Conservation (phyloP, 2,329 filamentous ascomycete genomes). For the Lachnellula subtilissima region DNA sequence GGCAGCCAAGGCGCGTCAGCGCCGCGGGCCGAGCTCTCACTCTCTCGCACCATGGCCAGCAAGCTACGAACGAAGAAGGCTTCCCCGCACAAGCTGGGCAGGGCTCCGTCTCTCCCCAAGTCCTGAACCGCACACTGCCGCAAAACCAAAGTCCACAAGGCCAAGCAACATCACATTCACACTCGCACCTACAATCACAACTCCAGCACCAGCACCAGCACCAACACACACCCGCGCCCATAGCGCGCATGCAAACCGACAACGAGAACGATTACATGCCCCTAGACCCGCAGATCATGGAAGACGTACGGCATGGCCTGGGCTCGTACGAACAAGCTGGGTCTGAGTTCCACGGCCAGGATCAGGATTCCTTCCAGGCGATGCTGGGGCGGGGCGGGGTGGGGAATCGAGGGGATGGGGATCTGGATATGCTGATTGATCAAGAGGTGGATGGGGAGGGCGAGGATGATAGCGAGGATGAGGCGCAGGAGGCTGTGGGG, state of each 20-base stretch:
- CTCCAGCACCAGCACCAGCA: neutral
- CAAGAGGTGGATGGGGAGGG: conserved; percentile 23
- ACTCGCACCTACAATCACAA: conserved; percentile 7
- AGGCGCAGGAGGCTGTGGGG: conserved; percentile 7
- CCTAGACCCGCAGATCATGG: conserved; percentile 56
- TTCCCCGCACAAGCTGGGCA: conserved; percentile 21
- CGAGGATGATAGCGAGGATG: conserved; percentile 8
- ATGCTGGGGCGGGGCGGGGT: conserved; percentile 15
- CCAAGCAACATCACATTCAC: neutral
- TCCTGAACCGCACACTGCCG: conserved; percentile 27
- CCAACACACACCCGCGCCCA: conserved; percentile 21
- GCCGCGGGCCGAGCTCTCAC: conserved; percentile 24
- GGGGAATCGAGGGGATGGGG: conserved; percentile 13
- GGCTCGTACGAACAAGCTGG: conserved; percentile 14
- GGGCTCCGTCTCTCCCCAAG: conserved; percentile 30
- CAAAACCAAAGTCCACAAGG: conserved; percentile 6
- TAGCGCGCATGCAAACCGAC: conserved; percentile 25
- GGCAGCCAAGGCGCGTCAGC: conserved; percentile 13
- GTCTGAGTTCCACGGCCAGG: conserved; percentile 7
- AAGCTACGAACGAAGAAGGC: conserved; percentile 8
- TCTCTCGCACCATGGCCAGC: conserved; percentile 12
- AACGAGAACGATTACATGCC: conserved; percentile 39
- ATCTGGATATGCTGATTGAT: conserved; percentile 30
- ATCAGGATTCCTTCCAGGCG: conserved; percentile 22
- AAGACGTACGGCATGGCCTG: conserved; percentile 42